A percentile compares a stretch with the other conserved stretches of the same genome.
These are phyloP conservation scores for Paramarasmius palmivorus DNA, from an alignment of 1,284 basidiomycete genomes.

Conservation along the genomic window DNA sequence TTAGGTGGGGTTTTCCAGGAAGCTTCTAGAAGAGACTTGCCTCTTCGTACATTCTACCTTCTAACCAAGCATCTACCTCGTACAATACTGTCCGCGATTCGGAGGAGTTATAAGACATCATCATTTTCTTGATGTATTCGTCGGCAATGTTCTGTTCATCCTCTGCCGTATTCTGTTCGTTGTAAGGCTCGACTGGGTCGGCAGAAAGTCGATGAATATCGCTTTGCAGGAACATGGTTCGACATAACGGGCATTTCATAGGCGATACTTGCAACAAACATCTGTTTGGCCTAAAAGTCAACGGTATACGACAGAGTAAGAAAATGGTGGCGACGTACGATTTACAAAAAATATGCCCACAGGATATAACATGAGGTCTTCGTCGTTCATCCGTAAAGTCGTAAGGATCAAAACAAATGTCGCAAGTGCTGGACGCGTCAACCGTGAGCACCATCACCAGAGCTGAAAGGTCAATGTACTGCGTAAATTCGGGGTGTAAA, in stretches of 20 bases:
- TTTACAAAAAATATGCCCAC: conserved; percentile 70
- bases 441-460: conserved; percentile 47
- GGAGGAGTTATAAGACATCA: conserved; percentile 44
- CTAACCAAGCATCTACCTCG: conserved; percentile 50
- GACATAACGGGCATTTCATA: conserved; percentile 62
- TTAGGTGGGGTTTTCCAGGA: conserved; percentile 5
- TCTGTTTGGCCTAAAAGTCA: neutral
- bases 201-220: conserved; percentile 63
- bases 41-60: conserved; percentile 25
- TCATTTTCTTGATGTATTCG: conserved; percentile 34
- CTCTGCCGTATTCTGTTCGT: conserved; percentile 30
- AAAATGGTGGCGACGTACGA: conserved; percentile 42
- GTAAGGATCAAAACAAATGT: conserved; percentile 67
- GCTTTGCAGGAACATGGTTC: conserved; percentile 52
- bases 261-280: conserved; percentile 37
- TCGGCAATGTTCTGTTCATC: conserved; percentile 31
- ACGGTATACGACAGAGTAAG: neutral
- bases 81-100: conserved; percentile 35
- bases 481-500: neutral
- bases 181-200: conserved; percentile 39
- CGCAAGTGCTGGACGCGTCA: conserved; percentile 65
- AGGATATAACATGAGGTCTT: conserved; percentile 63
- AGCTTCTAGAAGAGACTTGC: conserved; percentile 32
- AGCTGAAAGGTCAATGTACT: neutral
- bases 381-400: conserved; percentile 43